Evolutionary conservation across 2,329 filamentous ascomycete genomes (phyloP).

Genomic region (Cordyceps cateniannulata): DNA sequence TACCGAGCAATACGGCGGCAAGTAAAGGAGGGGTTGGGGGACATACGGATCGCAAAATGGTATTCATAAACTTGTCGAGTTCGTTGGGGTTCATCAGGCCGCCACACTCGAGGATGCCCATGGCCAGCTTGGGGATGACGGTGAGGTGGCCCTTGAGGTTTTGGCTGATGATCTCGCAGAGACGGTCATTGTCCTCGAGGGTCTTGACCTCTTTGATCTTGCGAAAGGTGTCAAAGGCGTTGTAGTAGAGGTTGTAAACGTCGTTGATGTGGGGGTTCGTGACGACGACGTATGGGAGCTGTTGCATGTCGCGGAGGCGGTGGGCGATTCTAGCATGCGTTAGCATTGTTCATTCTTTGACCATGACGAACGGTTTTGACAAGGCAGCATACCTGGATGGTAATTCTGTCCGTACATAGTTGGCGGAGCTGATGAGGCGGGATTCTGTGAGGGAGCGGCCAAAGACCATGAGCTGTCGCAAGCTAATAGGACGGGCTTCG

Average conservation of each 20-base stretch:
- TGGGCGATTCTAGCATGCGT: constrained; percentile 65
- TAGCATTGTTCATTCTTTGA: neutral
- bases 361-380: constrained; percentile 51
- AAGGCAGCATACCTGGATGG: constrained; percentile 59
- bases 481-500: constrained; percentile 88
- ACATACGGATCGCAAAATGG: constrained; percentile 73
- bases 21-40: neutral
- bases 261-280: constrained; percentile 91
- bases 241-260: constrained; percentile 95
- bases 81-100: constrained; percentile 73
- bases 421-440: constrained; percentile 86
- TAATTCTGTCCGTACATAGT: constrained; percentile 93
- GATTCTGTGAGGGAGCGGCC: constrained; percentile 86
- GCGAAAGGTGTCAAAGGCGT: constrained; percentile 88
- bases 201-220: constrained; percentile 77
- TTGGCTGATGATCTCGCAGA: constrained; percentile 73
- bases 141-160: constrained; percentile 83
- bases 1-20: neutral
- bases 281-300: constrained; percentile 88
- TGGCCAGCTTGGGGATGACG: constrained; percentile 89
- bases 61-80: constrained; percentile 93
- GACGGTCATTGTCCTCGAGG: constrained; percentile 80
- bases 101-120: constrained; percentile 87
- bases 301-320: constrained; percentile 94
- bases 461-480: constrained; percentile 96